Evolutionary conservation across 257 asterid species (phyloP).

Genomic region (Solanum phureja): DNA sequence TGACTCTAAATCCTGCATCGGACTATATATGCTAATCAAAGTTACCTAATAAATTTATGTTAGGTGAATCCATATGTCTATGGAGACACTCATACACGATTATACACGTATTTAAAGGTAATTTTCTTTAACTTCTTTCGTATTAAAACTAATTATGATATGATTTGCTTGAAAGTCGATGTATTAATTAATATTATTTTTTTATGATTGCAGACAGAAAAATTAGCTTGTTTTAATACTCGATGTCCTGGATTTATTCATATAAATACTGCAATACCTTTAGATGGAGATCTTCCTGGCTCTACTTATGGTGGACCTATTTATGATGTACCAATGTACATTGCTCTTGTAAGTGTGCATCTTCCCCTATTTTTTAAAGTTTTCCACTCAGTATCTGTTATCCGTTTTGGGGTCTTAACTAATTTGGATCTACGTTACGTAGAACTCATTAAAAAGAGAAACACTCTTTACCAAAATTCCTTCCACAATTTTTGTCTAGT

Average conservation of each 20-base stretch:
- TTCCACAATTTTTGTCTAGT: background rate
- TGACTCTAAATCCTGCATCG: background rate
- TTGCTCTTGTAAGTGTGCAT: background rate
- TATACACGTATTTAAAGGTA: background rate
- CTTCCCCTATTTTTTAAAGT: background rate
- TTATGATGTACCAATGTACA: background rate
- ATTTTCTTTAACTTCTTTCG: background rate
- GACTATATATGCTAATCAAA: background rate
- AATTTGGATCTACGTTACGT: background rate
- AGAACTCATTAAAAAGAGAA: background rate
- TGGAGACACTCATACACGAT: background rate
- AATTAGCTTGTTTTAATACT: background rate
- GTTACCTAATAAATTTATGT: background rate
- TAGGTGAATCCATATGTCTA: background rate
- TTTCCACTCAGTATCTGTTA: background rate
- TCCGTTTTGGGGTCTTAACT: background rate
- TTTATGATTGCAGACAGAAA: background rate
- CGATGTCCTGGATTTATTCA: background rate
- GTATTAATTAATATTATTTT: background rate
- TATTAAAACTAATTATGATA: background rate
- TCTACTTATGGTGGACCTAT: background rate
- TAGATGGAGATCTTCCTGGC: background rate
- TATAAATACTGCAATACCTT: background rate
- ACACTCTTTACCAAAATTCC: background rate
- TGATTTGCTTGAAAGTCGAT: background rate